Percentiles rank a stretch among this genome's conserved stretches.
phyloP scores from a whole-genome alignment of 1,284 basidiomycete species.

The Microbotryum silenes-acaulis region DNA sequence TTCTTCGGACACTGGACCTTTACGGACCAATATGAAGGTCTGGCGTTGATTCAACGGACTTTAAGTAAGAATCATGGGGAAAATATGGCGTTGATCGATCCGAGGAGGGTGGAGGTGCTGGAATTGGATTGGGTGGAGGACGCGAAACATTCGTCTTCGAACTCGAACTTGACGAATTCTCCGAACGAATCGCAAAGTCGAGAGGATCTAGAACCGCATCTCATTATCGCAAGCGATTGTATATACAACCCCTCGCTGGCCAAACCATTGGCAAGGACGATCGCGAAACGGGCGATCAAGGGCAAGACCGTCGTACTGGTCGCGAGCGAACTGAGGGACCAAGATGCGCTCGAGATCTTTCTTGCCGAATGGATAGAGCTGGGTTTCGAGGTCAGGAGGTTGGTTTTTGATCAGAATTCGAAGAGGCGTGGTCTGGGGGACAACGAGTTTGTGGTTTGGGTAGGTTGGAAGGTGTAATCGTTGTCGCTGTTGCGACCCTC shows the following conservation, averaged over 20 bases:
- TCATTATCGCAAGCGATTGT: conserved; percentile 30
- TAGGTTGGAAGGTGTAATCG: too few relatives aligned
- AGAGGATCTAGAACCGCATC: background rate
- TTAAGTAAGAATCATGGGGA: conserved; percentile 7
- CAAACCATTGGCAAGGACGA: conserved; percentile 16
- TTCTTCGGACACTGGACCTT: conserved; percentile 24
- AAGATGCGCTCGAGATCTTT: conserved; percentile 24
- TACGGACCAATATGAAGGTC: conserved; percentile 24
- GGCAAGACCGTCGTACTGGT: conserved; percentile 20
- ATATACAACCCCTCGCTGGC: conserved; percentile 31
- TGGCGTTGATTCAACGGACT: conserved; percentile 23
- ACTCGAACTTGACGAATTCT: background rate
- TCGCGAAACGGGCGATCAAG: conserved; percentile 7
- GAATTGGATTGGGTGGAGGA: conserved; percentile 17
- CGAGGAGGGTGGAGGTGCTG: background rate
- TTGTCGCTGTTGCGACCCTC: too few relatives aligned
- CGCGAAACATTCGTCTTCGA: too few relatives aligned
- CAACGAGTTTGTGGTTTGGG: too few relatives aligned
- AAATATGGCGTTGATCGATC: background rate
- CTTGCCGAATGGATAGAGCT: conserved; percentile 9
- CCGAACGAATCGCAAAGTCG: background rate
- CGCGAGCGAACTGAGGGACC: conserved; percentile 21
- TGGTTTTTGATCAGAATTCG: too few relatives aligned
- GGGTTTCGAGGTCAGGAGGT: background rate
- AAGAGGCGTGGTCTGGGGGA: too few relatives aligned